Evolutionary conservation across 129 eudicot species (phyloP), one percentile per base, ranked within the genome.

Genomic region (Artemisia annua): DNA sequence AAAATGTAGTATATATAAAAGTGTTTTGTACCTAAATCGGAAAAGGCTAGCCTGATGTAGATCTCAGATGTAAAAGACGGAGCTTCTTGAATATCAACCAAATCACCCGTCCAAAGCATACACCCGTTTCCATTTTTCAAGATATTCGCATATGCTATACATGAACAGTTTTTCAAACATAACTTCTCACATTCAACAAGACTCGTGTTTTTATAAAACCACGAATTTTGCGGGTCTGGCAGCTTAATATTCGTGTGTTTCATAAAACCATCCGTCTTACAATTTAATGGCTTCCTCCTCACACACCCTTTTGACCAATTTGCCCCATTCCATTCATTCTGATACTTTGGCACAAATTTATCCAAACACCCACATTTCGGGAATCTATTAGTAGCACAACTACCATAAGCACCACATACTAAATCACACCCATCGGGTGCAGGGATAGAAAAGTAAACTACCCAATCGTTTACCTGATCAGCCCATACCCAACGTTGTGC

Each of bases 231-330:
- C 11, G 81, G 69, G 58, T 83, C 91, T 0, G 87, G 91, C 66
- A 83, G 54, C 19, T 86, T 83, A 53, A 83, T 72, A 22, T 72
- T 69, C 15, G 15, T 3, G 24, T 63, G 68, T 69, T 65, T 80
- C 14, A 55, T 5, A 78, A 86, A 86, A 55, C 83, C 79, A 44
- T 86, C 91, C 3, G 64, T 78, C 15, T 46, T 28, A 54, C 91
- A 86, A 64, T 81, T 35, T n/a, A 86, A 72, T 0, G 83, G 52
- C 44, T 61, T 67, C 18, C 14, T 78, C 65, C 88, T 70, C 30
- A 80, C 86, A 80, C 91, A 86, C 18, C 91, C 91, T 48, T 72
- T 68, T 17, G 82, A 73, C 91, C 91, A 83, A 75, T 86, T 80
- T 2, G 68, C 81, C 4, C 52, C 71, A 6, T 62, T 66, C 91